Evolutionary conservation across 306 rosid species (phyloP).

Genomic region (Lathyrus aphaca): DNA sequence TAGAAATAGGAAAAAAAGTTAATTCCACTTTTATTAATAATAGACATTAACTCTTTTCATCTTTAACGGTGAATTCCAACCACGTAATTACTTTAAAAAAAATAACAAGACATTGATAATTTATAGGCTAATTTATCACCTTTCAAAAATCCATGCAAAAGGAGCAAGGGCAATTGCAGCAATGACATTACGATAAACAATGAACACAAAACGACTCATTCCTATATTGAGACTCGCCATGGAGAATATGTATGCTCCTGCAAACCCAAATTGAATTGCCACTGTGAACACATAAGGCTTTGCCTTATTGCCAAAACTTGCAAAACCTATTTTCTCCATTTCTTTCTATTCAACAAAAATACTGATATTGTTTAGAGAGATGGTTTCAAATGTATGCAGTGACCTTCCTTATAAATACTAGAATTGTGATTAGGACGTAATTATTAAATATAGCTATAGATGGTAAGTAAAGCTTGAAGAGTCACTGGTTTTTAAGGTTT

Average conservation of each 20-base stretch:
- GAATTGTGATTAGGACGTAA: slow-evolving; percentile 36
- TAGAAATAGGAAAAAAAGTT: neutral
- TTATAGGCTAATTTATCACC: slow-evolving; percentile 39
- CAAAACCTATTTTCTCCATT: slow-evolving; percentile 31
- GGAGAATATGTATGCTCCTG: slow-evolving; percentile 60
- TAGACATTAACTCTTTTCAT: neutral
- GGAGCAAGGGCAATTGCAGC: slow-evolving; percentile 67
- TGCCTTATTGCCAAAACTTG: slow-evolving; percentile 35
- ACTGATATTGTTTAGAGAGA: neutral
- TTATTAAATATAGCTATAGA: slow-evolving; percentile 11
- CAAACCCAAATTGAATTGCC: slow-evolving; percentile 64
- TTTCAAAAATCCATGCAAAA: slow-evolving; percentile 63
- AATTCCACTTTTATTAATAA: neutral
- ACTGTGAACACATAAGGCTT: slow-evolving; percentile 64
- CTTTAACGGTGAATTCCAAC: too few relatives aligned
- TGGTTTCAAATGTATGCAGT: slow-evolving; percentile 17
- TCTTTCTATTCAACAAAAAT: slow-evolving; percentile 3
- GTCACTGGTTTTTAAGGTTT: slow-evolving; percentile 11
- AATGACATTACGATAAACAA: slow-evolving; percentile 66
- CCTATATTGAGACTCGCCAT: slow-evolving; percentile 61
- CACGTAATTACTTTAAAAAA: too few relatives aligned
- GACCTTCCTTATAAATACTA: slow-evolving; percentile 37
- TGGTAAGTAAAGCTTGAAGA: slow-evolving; percentile 33
- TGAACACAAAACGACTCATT: slow-evolving; percentile 65
- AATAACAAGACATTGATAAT: too few relatives aligned